Evolutionary conservation across 306 rosid genomes (phyloP), one percentile per base, ranked within the genome.

Genomic region (Rosa rugosa): DNA sequence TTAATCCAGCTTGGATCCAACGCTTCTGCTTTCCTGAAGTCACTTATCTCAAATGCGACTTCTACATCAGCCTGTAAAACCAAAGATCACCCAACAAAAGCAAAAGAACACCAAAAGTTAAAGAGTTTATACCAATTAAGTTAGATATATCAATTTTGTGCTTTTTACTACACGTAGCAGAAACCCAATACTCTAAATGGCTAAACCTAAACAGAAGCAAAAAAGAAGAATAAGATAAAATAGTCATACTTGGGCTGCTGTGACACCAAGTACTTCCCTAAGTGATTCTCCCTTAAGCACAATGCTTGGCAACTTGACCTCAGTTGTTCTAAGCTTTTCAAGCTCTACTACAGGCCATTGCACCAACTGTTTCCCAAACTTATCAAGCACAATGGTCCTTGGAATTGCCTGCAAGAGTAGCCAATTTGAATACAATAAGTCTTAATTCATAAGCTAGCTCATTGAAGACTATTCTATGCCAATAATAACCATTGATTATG

Each of bases 291-390:
- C 85, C 63, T 84, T 87, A 36, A 93, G 81, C 27, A 56, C 79
- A 57, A 68, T 87, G 71, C 79, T 70, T 8, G 79, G 81, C 82
- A 82, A 83, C 12, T 78, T 79, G 18, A 87, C 86, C 60, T 72
- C 78, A 9, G 89, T 80, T 13, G 17, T 47, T 11, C 96, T 87
- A 25, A 90, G 89, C 64, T 80, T 86, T 75, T 94, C 86, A 65
- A 94, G 71, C 77, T 94, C 94, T 12, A 11, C 45, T 0, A 91
- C 83, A 0, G 97, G 98, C 96, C 97, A 94, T 75, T 94, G 98
- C 14, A 94, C 75, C 77, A 91, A 66, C 49, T 94, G 98, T 70
- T 89, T 91, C 25, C 92, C 90, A 0, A 91, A 84, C 69, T 86
- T 76, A 51, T 86, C 86, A 18, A 94, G 93, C 97, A 89, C 89